Base-by-base conservation (phyloP, 1,139 yeast genomes). In the Sporopachydermia cereana region DNA sequence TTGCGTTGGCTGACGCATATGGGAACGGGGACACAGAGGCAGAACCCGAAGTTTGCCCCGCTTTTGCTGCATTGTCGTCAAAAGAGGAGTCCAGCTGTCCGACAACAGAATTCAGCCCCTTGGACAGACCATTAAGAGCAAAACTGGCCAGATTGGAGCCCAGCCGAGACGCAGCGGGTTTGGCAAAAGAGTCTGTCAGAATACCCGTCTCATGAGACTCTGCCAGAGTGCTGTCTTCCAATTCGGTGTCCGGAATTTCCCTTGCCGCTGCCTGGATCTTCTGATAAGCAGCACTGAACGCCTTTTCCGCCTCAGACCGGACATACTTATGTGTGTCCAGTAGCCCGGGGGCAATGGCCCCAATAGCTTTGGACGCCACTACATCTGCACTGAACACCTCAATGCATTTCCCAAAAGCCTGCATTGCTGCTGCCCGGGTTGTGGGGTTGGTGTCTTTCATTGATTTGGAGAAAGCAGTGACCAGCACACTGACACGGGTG, bases 401-500 rank as follows among this genome's bases (percentile, higher is more conserved):
- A 24, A 79, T 67, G 21, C 85, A 73, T 14, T 73, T 68, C 43
- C 74, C 76, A 51, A 91, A 74, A 1, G 96, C 95, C 50, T 78
- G 66, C 36, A 91, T 67, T 0, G 96, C 88, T 3, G 84, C 84
- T 59, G 82, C 63, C 51, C 94, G 74, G 21, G 95, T 78, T 7
- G 84, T 89, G 3, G 79, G 71, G 56, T 79, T 81, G 0, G 91
- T 74, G 59, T 91, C 98, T 55, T 80, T 79, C 46, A 91, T 69
- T 0, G 95, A 83, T 56, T 88, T 79, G 2, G 86, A 76, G 54
- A 85, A 82, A 0, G 96, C 97, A 1, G 96, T 86, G 5, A 88
- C 79, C 42, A 91, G 65, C 2, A 91, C 95, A 34, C 78, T 53
- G 1, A 62, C 51, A 18, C 69, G 55, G 2, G 64, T 61, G 17